phyloP scores from a whole-genome alignment of 2,329 filamentous ascomycete species.

The Pezicula rhizophila region DNA sequence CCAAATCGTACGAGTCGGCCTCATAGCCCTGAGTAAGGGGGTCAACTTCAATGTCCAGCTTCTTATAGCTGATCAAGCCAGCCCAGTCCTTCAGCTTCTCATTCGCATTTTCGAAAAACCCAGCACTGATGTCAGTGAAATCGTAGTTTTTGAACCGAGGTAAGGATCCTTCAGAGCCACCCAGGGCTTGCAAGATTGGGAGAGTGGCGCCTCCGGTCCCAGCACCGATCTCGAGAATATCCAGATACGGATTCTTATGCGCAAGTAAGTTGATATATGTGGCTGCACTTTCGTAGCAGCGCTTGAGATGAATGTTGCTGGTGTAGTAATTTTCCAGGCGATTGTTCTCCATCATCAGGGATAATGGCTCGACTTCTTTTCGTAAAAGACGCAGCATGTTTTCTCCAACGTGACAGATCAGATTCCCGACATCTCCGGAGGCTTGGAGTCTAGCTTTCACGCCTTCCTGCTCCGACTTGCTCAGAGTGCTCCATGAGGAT shows the following conservation, averaged over 20 bases:
- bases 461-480: neutral
- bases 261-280: neutral
- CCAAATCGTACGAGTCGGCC: slow-evolving; percentile 27
- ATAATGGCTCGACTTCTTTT: neutral
- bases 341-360: neutral
- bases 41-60: slow-evolving; percentile 27
- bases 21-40: slow-evolving; percentile 26
- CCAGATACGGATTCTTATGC: slow-evolving; percentile 15
- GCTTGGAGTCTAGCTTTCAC: neutral
- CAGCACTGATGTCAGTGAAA: slow-evolving; percentile 14
- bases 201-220: slow-evolving; percentile 5
- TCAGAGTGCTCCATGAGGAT: neutral
- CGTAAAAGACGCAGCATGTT: neutral
- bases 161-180: neutral
- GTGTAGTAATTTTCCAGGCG: slow-evolving; percentile 14
- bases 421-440: neutral
- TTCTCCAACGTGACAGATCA: neutral
- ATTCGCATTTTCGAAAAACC: slow-evolving; percentile 27
- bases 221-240: slow-evolving; percentile 8
- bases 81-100: slow-evolving; percentile 1
- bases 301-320: slow-evolving; percentile 18
- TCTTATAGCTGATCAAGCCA: slow-evolving; percentile 24
- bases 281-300: neutral
- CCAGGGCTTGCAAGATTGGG: slow-evolving; percentile 1
- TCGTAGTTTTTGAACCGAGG: slow-evolving; percentile 4